These are phyloP conservation scores for Puccinia novopanici DNA, from an alignment of 1,284 basidiomycete genomes.

Conservation along the genomic window DNA sequence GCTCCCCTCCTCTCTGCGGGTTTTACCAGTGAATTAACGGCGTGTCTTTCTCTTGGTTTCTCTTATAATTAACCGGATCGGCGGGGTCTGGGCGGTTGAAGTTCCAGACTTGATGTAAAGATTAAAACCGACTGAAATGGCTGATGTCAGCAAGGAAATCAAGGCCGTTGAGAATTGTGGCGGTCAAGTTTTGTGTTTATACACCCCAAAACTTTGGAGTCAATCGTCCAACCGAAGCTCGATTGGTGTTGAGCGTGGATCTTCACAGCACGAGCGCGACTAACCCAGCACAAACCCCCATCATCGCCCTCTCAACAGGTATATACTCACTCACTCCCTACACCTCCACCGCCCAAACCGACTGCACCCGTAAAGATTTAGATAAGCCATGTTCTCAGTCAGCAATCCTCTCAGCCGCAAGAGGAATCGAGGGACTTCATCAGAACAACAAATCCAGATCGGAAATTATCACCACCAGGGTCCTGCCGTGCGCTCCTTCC, in stretches of 20 bases:
- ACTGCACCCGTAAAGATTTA: not conserved
- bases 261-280: not conserved
- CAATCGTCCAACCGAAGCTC: not conserved
- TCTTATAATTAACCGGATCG: no score
- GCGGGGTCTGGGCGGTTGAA: no score
- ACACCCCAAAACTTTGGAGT: not conserved
- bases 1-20: no score
- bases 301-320: not conserved
- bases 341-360: no score
- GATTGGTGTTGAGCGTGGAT: not conserved
- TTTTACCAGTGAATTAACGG: no score
- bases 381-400: constrained; percentile 2
- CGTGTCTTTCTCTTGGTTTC: no score
- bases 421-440: not conserved
- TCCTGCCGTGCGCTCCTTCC: not conserved
- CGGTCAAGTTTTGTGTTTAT: no score
- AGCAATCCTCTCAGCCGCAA: not conserved
- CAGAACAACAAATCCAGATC: not conserved
- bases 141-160: no score
- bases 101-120: no score
- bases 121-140: no score
- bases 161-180: no score
- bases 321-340: not conserved
- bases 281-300: not conserved
- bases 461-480: not conserved